phyloP scores from a whole-genome alignment of 331 rosid species.

The Rosa hybrid region DNA sequence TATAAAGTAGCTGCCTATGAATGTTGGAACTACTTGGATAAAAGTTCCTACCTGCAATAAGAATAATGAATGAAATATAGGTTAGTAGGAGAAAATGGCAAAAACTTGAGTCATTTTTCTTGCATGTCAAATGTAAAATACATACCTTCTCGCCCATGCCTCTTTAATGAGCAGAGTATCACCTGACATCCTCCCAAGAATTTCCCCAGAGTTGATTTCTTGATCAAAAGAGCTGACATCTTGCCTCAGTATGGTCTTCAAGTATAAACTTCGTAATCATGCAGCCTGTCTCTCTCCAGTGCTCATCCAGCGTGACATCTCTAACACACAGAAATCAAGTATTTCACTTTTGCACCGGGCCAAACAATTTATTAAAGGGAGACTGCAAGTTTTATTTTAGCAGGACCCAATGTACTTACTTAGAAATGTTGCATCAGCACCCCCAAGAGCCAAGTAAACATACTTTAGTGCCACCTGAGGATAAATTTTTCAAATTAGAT shows the following conservation, averaged over 20 bases:
- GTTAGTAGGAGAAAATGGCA: not conserved
- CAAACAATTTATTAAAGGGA: too few relatives aligned
- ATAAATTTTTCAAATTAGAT: not conserved
- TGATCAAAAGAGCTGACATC: constrained; percentile 74
- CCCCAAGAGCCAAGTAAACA: constrained; percentile 56
- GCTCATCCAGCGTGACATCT: constrained; percentile 78
- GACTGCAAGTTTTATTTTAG: too few relatives aligned
- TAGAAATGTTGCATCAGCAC: constrained; percentile 50
- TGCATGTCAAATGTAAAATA: not conserved
- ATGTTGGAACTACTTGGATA: constrained; percentile 57
- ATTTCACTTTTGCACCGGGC: not conserved
- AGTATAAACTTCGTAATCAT: constrained; percentile 69
- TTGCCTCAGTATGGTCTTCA: constrained; percentile 78
- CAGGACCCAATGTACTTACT: constrained; percentile 46
- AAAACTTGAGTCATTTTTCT: not conserved
- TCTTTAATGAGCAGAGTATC: constrained; percentile 87
- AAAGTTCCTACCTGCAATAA: constrained; percentile 67
- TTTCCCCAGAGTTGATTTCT: constrained; percentile 73
- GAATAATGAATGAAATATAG: not conserved
- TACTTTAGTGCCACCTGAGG: constrained; percentile 55
- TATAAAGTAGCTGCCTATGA: constrained; percentile 54
- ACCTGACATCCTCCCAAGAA: constrained; percentile 84
- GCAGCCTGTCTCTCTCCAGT: constrained; percentile 89
- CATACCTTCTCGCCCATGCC: constrained; percentile 94
- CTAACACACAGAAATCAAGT: constrained; percentile 35